Conservation (phyloP, 2,329 filamentous ascomycete species). For the Cryphonectria parasitica region DNA sequence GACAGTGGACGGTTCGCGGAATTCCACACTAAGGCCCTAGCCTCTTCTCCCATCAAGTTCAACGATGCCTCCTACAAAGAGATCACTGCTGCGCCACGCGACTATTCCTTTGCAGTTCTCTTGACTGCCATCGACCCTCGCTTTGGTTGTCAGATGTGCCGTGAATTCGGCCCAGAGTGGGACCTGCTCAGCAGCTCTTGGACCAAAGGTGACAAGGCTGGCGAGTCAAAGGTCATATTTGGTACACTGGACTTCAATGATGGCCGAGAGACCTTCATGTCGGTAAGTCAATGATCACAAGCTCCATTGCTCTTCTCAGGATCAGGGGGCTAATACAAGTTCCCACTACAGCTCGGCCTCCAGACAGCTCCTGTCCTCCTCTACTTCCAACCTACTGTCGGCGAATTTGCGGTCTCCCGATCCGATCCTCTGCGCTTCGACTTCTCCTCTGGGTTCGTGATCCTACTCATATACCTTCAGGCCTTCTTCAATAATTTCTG, state of each 20-base stretch:
- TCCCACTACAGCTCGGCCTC: constrained; percentile 70
- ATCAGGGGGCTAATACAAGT: constrained; percentile 7
- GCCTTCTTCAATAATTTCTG: constrained; percentile 2
- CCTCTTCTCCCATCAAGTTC: constrained; percentile 73
- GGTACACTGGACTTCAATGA: constrained; percentile 86
- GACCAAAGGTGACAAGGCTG: constrained; percentile 80
- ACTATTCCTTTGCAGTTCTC: constrained; percentile 82
- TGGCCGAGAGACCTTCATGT: constrained; percentile 83
- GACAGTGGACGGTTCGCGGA: constrained; percentile 74
- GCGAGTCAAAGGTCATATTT: constrained; percentile 74
- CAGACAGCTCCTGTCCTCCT: constrained; percentile 93
- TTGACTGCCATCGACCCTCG: constrained; percentile 83
- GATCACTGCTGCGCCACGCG: constrained; percentile 75
- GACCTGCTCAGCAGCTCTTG: constrained; percentile 84
- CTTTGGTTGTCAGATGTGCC: constrained; percentile 84
- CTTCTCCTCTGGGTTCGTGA: constrained; percentile 75
- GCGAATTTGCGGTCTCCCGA: constrained; percentile 74
- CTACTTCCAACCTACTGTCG: constrained; percentile 82
- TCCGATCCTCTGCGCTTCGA: constrained; percentile 78
- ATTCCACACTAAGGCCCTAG: constrained; percentile 70
- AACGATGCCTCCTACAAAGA: constrained; percentile 75
- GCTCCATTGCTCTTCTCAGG: not conserved
- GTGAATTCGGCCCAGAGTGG: constrained; percentile 94
- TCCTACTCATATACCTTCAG: not conserved
- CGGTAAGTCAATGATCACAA: constrained; percentile 58